Evolutionary conservation across 2,329 filamentous ascomycete genomes (phyloP).

Genomic region (Fusarium anthophilum): DNA sequence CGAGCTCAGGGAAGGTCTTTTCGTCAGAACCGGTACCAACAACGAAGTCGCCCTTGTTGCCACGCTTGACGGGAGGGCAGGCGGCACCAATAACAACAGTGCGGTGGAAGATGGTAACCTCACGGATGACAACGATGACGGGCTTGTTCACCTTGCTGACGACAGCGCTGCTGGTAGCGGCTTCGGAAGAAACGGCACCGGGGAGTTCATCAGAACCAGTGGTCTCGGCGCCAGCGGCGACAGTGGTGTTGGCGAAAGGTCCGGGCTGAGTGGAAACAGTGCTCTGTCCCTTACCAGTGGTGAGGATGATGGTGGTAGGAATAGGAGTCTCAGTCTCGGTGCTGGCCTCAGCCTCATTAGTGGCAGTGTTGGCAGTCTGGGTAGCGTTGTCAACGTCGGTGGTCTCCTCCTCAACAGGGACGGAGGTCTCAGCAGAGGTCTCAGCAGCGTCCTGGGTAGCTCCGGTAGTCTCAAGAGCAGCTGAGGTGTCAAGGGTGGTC

Average conservation of each 20-base stretch:
- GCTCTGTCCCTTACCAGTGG: conserved; percentile 25
- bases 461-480: conserved; percentile 12
- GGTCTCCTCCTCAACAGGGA: conserved; percentile 21
- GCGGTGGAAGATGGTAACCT: conserved; percentile 38
- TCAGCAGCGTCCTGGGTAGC: conserved; percentile 3
- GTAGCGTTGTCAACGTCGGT: conserved; percentile 17
- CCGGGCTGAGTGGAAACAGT: conserved; percentile 19
- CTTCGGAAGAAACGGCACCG: conserved; percentile 7
- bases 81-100: conserved; percentile 38
- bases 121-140: conserved; percentile 34
- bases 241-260: conserved; percentile 34
- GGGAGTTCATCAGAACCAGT: conserved; percentile 16
- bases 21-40: conserved; percentile 35
- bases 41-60: conserved; percentile 30
- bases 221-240: conserved; percentile 9
- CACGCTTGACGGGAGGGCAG: conserved; percentile 39
- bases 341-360: conserved; percentile 18
- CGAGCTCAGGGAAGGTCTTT: conserved; percentile 33
- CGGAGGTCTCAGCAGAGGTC: conserved; percentile 14
- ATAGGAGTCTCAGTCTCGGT: conserved; percentile 15
- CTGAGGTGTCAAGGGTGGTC: conserved; percentile 13
- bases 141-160: conserved; percentile 32
- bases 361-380: conserved; percentile 22
- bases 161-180: conserved; percentile 25
- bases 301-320: conserved; percentile 28